These are phyloP conservation scores for Priceomyces castillae DNA, from an alignment of 805 yeast genomes.

Conservation along the genomic window DNA sequence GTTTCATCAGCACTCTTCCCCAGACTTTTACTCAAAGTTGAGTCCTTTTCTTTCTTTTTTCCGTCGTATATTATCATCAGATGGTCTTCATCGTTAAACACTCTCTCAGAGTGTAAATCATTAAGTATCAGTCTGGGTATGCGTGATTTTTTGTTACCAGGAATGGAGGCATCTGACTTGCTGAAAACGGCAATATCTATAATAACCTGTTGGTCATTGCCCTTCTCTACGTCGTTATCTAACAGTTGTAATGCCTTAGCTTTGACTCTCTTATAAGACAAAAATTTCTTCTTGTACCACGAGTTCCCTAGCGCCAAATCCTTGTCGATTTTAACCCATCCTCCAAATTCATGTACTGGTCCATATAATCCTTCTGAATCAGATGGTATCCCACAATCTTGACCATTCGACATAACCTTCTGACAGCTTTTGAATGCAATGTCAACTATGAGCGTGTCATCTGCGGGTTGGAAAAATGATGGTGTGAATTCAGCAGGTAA, in stretches of 20 bases:
- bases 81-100: constrained; percentile 28
- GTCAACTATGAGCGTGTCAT: constrained; percentile 41
- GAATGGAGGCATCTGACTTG: constrained; percentile 27
- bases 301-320: constrained; percentile 45
- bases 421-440: constrained; percentile 35
- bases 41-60: constrained; percentile 6
- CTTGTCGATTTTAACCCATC: constrained; percentile 45
- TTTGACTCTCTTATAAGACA: constrained; percentile 31
- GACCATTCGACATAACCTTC: constrained; percentile 16
- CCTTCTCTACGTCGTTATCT: constrained; percentile 1
- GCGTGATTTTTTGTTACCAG: constrained; percentile 34
- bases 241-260: constrained; percentile 15
- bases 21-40: constrained; percentile 5
- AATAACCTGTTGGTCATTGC: constrained; percentile 26
- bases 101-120: constrained; percentile 24
- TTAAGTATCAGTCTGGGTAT: constrained; percentile 29
- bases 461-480: constrained; percentile 40
- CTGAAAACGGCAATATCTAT: constrained; percentile 39
- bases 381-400: constrained; percentile 27
- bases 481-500: constrained; percentile 35
- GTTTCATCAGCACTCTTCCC: background rate
- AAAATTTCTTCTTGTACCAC: constrained; percentile 42
- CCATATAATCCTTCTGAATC: constrained; percentile 22
- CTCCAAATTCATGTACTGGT: constrained; percentile 22
- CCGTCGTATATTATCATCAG: constrained; percentile 2